phyloP scores from a whole-genome alignment of 2,329 filamentous ascomycete species.

The Truncatella angustata region DNA sequence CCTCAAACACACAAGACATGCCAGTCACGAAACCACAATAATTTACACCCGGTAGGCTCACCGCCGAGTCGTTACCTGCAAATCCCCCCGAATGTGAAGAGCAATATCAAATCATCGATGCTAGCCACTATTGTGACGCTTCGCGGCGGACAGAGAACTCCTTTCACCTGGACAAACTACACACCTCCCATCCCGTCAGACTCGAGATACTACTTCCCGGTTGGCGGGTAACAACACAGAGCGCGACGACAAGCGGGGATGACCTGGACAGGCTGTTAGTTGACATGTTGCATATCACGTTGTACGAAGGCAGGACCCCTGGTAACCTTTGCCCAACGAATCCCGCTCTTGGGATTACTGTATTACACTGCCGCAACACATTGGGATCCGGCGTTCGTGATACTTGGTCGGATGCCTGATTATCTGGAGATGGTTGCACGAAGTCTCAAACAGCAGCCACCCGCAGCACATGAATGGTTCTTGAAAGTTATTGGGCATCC shows the following conservation, averaged over 20 bases:
- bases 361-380: slow-evolving; percentile 8
- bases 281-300: neutral
- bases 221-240: too few relatives aligned
- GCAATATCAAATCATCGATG: too few relatives aligned
- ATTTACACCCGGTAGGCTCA: too few relatives aligned
- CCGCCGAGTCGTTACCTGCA: too few relatives aligned
- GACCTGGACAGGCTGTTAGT: neutral
- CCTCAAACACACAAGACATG: too few relatives aligned
- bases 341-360: too few relatives aligned
- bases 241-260: neutral
- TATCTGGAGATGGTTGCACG: neutral
- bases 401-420: neutral
- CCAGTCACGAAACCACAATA: neutral
- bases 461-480: too few relatives aligned
- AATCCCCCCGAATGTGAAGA: too few relatives aligned
- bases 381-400: neutral
- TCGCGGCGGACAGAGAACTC: neutral
- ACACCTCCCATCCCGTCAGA: neutral
- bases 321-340: neutral
- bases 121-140: too few relatives aligned
- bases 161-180: neutral
- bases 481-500: too few relatives aligned
- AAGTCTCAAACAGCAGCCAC: slow-evolving; percentile 13
- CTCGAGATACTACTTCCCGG: neutral
- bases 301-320: neutral